Evolutionary conservation across 371 early-diverging fungal genomes (phyloP).

Genomic region (Choanephora cucurbitarum): DNA sequence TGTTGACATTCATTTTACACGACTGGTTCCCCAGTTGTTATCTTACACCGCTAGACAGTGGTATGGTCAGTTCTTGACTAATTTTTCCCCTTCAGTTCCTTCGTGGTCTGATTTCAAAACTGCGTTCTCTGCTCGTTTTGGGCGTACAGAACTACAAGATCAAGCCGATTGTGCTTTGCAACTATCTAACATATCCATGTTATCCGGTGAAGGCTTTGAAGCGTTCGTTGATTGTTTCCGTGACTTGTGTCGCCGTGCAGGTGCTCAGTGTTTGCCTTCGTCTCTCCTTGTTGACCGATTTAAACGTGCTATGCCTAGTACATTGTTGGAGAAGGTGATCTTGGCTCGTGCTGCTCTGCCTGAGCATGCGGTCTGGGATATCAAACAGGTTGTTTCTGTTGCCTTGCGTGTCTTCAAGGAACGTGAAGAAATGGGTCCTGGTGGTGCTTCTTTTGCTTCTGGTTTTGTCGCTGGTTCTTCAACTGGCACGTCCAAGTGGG

Average conservation of each 20-base stretch:
- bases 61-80: too few species aligned
- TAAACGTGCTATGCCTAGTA: not conserved
- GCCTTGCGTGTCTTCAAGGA: not conserved
- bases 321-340: not conserved
- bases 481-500: too few species aligned
- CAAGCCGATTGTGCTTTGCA: not conserved
- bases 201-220: not conserved
- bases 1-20: too few species aligned
- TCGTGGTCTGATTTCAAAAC: too few species aligned
- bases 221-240: constrained; percentile 10
- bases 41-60: too few species aligned
- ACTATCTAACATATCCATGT: not conserved
- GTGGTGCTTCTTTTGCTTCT: too few species aligned
- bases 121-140: too few species aligned
- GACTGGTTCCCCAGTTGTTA: too few species aligned
- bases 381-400: not conserved
- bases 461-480: too few species aligned
- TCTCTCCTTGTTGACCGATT: not conserved
- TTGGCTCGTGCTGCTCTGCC: not conserved
- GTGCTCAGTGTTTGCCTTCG: not conserved
- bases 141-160: too few species aligned
- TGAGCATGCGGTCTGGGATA: not conserved
- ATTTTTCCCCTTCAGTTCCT: too few species aligned
- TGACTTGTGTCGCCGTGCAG: constrained; percentile 9
- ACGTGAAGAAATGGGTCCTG: not conserved